Evolutionary conservation across 208 protist species (phyloP).

Genomic region (Endotrypanum monterogeii): DNA sequence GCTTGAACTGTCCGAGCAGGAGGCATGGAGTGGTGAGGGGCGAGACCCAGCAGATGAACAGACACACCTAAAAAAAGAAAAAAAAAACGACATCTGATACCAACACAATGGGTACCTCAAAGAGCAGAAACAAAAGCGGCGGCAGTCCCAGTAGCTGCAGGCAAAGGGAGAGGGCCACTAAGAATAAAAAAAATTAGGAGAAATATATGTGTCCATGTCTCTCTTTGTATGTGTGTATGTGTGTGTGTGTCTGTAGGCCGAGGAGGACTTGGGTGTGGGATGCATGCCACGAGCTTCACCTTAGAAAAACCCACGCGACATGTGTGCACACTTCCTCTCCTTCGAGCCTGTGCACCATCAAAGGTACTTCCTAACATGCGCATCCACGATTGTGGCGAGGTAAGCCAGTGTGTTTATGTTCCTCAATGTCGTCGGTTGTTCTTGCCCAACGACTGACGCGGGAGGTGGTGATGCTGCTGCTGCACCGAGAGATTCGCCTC

Average conservation of each 20-base stretch:
- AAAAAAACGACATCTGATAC: not conserved
- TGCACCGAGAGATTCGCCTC: not conserved
- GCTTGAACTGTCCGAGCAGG: no score
- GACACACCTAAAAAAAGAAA: not conserved
- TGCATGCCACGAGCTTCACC: not conserved
- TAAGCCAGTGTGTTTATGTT: constrained; percentile 4
- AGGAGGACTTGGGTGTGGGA: not conserved
- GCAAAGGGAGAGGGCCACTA: not conserved
- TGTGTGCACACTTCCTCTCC: not conserved
- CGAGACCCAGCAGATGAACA: not conserved
- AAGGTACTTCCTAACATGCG: constrained; percentile 1
- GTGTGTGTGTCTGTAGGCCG: no score
- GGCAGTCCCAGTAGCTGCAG: not conserved
- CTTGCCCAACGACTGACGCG: not conserved
- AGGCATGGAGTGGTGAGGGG: no score
- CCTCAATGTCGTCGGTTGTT: not conserved
- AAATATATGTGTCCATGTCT: no score
- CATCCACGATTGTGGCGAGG: constrained; percentile 7
- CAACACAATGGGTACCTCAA: no score
- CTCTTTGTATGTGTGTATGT: no score
- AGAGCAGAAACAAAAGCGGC: no score
- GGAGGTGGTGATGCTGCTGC: not conserved
- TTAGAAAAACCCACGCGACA: not conserved
- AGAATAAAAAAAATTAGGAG: no score
- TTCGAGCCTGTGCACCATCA: not conserved